Conservation (phyloP, 176 grass and related monocot genomes). For the Musa beccarii region DNA sequence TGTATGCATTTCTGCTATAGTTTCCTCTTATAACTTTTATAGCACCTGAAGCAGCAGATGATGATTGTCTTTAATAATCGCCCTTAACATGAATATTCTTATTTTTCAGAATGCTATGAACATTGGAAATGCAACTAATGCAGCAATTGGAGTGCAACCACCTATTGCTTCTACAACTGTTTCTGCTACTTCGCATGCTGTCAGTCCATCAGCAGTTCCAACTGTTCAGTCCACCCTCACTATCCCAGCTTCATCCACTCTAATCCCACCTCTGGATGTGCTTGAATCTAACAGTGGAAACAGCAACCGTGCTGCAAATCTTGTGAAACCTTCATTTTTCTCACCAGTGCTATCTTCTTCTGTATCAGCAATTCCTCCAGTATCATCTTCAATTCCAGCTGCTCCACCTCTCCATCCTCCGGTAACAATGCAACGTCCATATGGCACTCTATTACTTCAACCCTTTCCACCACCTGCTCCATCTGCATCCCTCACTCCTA, state of each 20-base stretch:
- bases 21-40: background rate
- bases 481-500: slow-evolving; percentile 3
- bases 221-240: slow-evolving; percentile 1
- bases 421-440: slow-evolving; percentile 15
- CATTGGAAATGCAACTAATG: slow-evolving; percentile 12
- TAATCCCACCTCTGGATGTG: background rate
- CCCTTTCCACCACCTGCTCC: slow-evolving; percentile 13
- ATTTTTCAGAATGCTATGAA: slow-evolving; percentile 15
- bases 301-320: slow-evolving; percentile 2
- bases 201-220: background rate
- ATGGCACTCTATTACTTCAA: slow-evolving; percentile 16
- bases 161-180: background rate
- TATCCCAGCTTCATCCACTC: slow-evolving; percentile 7
- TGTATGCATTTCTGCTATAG: background rate
- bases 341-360: background rate
- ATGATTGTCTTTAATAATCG: background rate
- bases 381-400: background rate
- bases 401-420: slow-evolving; percentile 8
- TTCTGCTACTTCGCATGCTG: slow-evolving; percentile 2
- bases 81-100: background rate
- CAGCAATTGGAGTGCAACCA: background rate
- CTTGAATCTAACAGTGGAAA: slow-evolving; percentile 10
- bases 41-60: background rate
- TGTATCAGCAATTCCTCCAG: background rate
- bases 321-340: slow-evolving; percentile 19